Evolutionary conservation across 192 early-diverging fungal species (phyloP), one percentile per base, ranked within the genome.

Genomic region (Glomus cerebriforme): DNA sequence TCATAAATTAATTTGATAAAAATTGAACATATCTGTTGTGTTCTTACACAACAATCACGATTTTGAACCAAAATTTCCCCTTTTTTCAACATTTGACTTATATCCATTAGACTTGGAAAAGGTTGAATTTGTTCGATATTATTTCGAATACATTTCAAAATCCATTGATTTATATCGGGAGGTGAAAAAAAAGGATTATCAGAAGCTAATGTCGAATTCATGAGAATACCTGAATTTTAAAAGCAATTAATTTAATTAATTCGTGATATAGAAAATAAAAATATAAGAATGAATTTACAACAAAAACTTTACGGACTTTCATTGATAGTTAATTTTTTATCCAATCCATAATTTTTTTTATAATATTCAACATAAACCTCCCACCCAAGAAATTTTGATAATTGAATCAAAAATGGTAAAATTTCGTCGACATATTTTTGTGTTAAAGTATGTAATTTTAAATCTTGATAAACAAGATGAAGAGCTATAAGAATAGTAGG

Each of bases 381-480:
- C 82, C 81, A 83, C 4, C 72, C 60, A 7, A 82, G 62, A 43
- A 83, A 58, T 13, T 66, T 73, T 7, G 86, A 68, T 39, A 85
- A 58, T 9, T 82, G 63, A 32, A 82, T 75, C 49, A 88, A 59
- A 2, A 82, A 24, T 49, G 82, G 85, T 15, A 69, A 49, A 43
- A 80, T 37, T 39, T 78, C 64, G 10, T 84, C 60, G 4, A 79
- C 60, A 17, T 83, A 80, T 24, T 83, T 76, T 59, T 79, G 76
- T 3, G 79, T 81, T 7, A 72, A 58, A 27, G 83, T n/a, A 73
- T 85, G 81, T 26, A 88, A 74, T 59, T 84, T 85, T 22, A 89
- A 54, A 77, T 91, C 87, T 39, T 91, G 89, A 71, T 88, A 86
- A 26, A 91, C 80, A 0, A 91, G 78, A 77, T 91, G 90, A 4